These are phyloP conservation scores for Chlorella sp. DNA, from an alignment of 139 green algal genomes.

Conservation along the genomic window DNA sequence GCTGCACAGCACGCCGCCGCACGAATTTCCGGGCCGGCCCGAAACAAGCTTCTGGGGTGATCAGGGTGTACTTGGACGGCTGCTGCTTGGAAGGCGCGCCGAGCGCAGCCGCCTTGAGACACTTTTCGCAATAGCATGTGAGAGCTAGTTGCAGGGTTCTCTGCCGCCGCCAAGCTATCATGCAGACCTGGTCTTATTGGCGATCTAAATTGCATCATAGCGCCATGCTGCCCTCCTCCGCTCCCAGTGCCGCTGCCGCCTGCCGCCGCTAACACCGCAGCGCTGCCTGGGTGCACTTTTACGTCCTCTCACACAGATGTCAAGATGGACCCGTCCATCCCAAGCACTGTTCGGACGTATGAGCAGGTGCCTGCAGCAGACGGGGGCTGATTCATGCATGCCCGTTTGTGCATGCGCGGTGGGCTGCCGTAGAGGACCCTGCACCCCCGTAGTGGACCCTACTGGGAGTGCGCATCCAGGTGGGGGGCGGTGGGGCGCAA, in stretches of 20 bases:
- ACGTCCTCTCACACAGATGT: no score
- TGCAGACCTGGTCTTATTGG: no score
- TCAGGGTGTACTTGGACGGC: no score
- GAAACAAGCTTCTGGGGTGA: no score
- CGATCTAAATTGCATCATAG: no score
- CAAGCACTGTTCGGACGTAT: not conserved
- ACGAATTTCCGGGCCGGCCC: no score
- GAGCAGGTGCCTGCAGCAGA: not conserved
- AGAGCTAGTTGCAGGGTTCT: no score
- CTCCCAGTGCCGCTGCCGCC: not conserved
- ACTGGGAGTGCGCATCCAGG: not conserved
- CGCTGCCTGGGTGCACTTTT: not conserved
- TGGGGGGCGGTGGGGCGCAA: not conserved
- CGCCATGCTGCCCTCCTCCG: not conserved
- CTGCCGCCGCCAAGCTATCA: no score
- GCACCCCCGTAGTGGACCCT: not conserved
- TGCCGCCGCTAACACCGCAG: not conserved
- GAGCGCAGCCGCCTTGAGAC: no score
- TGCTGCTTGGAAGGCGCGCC: no score
- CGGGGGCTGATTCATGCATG: not conserved
- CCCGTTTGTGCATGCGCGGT: not conserved
- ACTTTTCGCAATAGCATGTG: no score
- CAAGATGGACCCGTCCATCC: not conserved
- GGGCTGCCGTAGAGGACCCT: not conserved
- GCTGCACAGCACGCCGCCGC: no score